A percentile compares a stretch with the other conserved stretches of the same genome.
Conservation (phyloP, 2,329 filamentous ascomycete genomes). For the Hymenoscyphus occultus region DNA sequence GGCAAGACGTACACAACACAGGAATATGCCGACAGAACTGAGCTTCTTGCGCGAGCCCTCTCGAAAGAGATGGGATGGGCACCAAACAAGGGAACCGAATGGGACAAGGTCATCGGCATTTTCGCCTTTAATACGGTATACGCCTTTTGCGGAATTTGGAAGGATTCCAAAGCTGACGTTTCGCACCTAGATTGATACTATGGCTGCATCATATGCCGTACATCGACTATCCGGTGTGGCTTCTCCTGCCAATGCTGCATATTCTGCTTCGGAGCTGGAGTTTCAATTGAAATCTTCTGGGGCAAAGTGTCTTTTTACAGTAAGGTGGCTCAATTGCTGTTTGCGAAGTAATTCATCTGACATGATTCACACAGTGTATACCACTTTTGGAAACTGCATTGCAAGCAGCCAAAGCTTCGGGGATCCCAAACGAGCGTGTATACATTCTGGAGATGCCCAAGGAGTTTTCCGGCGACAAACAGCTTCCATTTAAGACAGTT, state of each 20-base stretch:
- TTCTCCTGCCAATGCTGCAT: constrained; percentile 81
- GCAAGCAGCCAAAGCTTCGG: constrained; percentile 65
- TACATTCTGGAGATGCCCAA: constrained; percentile 69
- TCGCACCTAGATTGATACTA: constrained; percentile 62
- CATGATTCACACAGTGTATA: constrained; percentile 46
- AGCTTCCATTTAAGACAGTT: constrained; percentile 62
- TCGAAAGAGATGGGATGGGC: constrained; percentile 69
- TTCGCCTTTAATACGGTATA: constrained; percentile 77
- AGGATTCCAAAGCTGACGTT: neutral
- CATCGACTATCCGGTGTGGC: constrained; percentile 73
- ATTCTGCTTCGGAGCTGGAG: constrained; percentile 76
- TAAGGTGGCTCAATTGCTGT: constrained; percentile 36
- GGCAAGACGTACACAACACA: constrained; percentile 62
- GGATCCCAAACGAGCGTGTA: constrained; percentile 68
- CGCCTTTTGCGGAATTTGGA: constrained; percentile 5
- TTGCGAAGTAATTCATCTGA: constrained; percentile 2
- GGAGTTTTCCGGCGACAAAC: constrained; percentile 46
- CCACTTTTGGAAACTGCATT: constrained; percentile 62
- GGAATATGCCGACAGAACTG: constrained; percentile 64
- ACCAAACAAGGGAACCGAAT: constrained; percentile 69
- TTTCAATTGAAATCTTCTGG: constrained; percentile 78
- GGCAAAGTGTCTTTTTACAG: constrained; percentile 73
- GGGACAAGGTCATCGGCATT: constrained; percentile 75
- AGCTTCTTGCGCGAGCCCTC: constrained; percentile 65
- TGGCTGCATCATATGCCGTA: constrained; percentile 69